Base-by-base conservation (phyloP, 257 asterid genomes). In the Solanum commersonii region DNA sequence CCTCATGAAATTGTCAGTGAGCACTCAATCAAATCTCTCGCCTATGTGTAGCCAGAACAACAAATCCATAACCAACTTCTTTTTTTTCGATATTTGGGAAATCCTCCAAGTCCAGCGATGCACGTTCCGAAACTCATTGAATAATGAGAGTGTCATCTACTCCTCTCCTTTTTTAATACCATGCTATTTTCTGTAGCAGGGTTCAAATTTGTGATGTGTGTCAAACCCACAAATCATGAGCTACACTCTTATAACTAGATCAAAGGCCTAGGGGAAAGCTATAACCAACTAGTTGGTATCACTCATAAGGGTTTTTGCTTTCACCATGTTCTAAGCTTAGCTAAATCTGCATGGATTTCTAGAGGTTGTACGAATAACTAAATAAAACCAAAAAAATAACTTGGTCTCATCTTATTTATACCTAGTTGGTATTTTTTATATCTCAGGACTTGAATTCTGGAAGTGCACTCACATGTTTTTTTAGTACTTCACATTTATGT, bases 1-100 rank as follows among this genome's bases (percentile, higher is more conserved):
- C 76, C 85, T 89, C 89, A 87, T 87, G 20, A 89, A 88, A 56
- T 40, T 40, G 8, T 87, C 88, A 23, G 89, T 85, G 1, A 11
- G 33, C 1, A 72, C 34, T 83, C 92, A 91, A 70, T 91, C 90
- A 89, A 44, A 44, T 42, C 49, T 44, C 49, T 44, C 5, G 2
- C 89, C 76, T 87, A 65, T 3, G 4, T 40, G 46, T 10, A 40
- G 10, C 46, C 13, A 40, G 33, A 65, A n/a, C 7, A n/a, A 10
- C 18, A 9, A 65, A 10, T 25, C 6, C 27, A n/a, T 65, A n/a
- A n/a, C 16, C 72, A n/a, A n/a, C 16, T 52, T 52, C 3, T 23
- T 63, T 20, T 20, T 20, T 23, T 63, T 63, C 5, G 5, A 65
- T 65, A 65, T 65, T 65, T 2, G 4, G 18, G 33, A 65, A 65